These are phyloP conservation scores for Solanum ossicruentum DNA, from an alignment of 257 asterid species.

Conservation along the genomic window DNA sequence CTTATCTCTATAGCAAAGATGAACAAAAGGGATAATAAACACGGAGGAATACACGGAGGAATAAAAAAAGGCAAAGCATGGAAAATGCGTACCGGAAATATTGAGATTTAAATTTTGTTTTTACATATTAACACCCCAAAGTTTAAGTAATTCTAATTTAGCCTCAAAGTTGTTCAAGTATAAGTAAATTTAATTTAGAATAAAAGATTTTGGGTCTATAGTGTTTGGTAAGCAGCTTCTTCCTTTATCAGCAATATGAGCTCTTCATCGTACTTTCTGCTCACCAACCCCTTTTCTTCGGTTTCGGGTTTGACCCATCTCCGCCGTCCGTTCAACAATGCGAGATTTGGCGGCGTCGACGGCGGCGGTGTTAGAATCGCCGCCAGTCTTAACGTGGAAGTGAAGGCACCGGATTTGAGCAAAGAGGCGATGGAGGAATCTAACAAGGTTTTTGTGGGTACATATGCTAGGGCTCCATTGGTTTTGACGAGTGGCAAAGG, in stretches of 20 bases:
- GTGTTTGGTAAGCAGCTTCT: not conserved
- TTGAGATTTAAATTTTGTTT: not conserved
- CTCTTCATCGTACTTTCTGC: slow-evolving; percentile 13
- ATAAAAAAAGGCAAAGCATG: too few species aligned
- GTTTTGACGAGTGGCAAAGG: slow-evolving; percentile 74
- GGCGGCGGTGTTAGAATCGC: not conserved
- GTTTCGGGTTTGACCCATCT: slow-evolving; percentile 4
- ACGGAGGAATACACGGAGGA: too few species aligned
- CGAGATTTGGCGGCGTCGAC: not conserved
- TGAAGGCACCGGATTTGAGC: slow-evolving; percentile 13
- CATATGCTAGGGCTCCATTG: slow-evolving; percentile 71
- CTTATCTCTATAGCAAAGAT: too few species aligned
- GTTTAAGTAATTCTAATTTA: not conserved
- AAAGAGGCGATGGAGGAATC: slow-evolving; percentile 61
- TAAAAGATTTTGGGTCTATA: not conserved
- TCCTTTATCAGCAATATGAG: slow-evolving; percentile 17
- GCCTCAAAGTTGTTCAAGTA: not conserved
- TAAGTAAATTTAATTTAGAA: not conserved
- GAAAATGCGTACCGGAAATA: too few species aligned
- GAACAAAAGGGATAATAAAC: too few species aligned
- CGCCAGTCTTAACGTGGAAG: slow-evolving; percentile 44
- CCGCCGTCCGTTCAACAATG: slow-evolving; percentile 9
- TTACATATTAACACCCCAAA: not conserved
- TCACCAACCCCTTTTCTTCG: slow-evolving; percentile 10
- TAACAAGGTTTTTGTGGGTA: slow-evolving; percentile 55